Percentiles rank a stretch among this genome's conserved stretches.
These are phyloP conservation scores for Fereydounia khargensis DNA, from an alignment of 1,284 basidiomycete species.

Conservation along the genomic window DNA sequence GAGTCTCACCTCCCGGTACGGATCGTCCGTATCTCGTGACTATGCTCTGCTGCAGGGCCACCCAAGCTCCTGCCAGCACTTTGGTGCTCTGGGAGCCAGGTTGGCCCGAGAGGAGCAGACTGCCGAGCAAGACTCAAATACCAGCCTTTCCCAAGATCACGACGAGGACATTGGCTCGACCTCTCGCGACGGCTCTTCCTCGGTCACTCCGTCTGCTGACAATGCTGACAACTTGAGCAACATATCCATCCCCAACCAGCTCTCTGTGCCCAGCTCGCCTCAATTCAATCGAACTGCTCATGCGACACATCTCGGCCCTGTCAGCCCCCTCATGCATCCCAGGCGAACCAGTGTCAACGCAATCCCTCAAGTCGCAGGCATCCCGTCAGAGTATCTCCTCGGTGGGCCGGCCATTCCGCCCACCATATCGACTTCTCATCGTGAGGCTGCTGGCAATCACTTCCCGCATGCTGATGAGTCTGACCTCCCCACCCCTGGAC, in stretches of 20 bases:
- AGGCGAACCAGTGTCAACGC: conserved; percentile 29
- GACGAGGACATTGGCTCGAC: conserved; percentile 12
- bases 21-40: conserved; percentile 32
- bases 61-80: conserved; percentile 29
- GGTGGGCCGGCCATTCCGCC: conserved; percentile 24
- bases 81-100: conserved; percentile 9
- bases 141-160: conserved; percentile 4
- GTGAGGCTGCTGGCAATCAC: too few relatives aligned
- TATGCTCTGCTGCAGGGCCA: conserved; percentile 32
- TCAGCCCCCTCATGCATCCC: background rate
- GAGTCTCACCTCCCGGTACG: conserved; percentile 34
- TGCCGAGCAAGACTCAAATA: conserved; percentile 2
- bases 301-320: too few relatives aligned
- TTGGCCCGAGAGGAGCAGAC: conserved; percentile 1
- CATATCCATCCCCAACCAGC: conserved; percentile 21
- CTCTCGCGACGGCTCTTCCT: conserved; percentile 10
- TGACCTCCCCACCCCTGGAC: background rate
- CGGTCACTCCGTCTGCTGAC: too few relatives aligned
- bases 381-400: conserved; percentile 32
- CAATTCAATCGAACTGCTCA: conserved; percentile 16
- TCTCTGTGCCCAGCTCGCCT: conserved; percentile 7
- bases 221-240: conserved; percentile 20
- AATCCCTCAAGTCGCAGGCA: conserved; percentile 24
- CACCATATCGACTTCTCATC: too few relatives aligned
- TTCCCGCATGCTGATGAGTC: too few relatives aligned